A percentile compares a stretch with the other conserved stretches of the same genome.
phyloP scores from a whole-genome alignment of 1,139 yeast species.

The Ogataea hybrid region DNA sequence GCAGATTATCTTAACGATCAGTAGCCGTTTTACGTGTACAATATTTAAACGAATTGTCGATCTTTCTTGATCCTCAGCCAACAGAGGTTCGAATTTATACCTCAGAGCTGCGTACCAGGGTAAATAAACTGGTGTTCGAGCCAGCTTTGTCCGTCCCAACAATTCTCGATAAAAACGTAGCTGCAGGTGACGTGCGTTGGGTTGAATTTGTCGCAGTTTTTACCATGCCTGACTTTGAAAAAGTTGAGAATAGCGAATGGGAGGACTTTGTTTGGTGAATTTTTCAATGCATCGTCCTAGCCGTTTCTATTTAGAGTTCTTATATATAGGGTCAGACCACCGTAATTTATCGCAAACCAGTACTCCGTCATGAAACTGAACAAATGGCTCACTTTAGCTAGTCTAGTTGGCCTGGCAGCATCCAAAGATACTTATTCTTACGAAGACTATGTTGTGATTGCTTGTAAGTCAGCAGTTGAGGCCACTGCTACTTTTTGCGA shows the following conservation, averaged over 20 bases:
- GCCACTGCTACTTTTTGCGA: conserved; percentile 33
- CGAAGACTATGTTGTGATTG: conserved; percentile 24
- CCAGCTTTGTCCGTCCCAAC: no score
- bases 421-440: conserved; percentile 12
- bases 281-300: not conserved
- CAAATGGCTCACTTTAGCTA: not conserved
- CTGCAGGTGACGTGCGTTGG: not conserved
- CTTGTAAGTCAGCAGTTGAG: conserved; percentile 35
- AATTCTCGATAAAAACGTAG: not conserved
- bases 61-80: not conserved
- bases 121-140: no score
- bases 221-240: not conserved
- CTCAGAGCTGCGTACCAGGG: no score
- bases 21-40: not conserved
- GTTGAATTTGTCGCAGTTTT: not conserved
- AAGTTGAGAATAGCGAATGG: not conserved
- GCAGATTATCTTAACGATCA: conserved; percentile 1
- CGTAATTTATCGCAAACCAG: not conserved
- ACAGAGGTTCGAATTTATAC: no score
- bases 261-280: not conserved
- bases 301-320: not conserved
- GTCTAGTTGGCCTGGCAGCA: not conserved
- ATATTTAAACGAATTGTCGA: not conserved
- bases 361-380: not conserved
- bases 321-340: not conserved